These are phyloP conservation scores for Cordyceps tenuipes DNA, from an alignment of 2,329 filamentous ascomycete genomes.

Conservation along the genomic window DNA sequence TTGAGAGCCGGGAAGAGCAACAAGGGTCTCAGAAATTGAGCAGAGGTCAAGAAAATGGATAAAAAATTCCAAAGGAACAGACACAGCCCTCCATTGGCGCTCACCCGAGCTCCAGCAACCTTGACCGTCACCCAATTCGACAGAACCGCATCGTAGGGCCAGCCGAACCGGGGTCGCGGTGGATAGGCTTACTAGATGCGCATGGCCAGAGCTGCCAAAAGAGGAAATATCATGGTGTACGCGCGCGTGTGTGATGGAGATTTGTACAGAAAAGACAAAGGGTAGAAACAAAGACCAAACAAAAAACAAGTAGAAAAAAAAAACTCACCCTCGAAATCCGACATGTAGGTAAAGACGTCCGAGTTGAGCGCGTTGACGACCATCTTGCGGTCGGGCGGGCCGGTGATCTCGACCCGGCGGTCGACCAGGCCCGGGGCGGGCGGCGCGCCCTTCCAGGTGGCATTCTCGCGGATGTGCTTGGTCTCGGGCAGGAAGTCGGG, in stretches of 20 bases:
- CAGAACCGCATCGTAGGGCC: constrained; percentile 10
- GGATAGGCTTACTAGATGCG: constrained; percentile 9
- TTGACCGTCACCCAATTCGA: neutral
- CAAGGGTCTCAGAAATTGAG: neutral
- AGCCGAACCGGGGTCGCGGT: constrained; percentile 4
- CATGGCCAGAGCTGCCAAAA: constrained; percentile 8
- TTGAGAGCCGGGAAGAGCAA: neutral
- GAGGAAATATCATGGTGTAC: constrained; percentile 3
- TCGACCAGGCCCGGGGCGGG: constrained; percentile 90
- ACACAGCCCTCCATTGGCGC: neutral
- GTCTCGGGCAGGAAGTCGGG: constrained; percentile 96
- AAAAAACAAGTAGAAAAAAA: neutral
- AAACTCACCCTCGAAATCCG: constrained; percentile 83
- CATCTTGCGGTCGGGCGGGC: constrained; percentile 97
- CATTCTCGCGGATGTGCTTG: constrained; percentile 86
- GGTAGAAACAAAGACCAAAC: neutral
- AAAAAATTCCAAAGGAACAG: neutral
- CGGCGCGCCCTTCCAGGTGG: constrained; percentile 84
- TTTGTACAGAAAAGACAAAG: neutral
- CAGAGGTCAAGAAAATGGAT: neutral
- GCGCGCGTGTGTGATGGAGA: neutral
- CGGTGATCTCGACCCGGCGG: constrained; percentile 92
- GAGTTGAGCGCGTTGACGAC: constrained; percentile 95
- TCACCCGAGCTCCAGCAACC: neutral
- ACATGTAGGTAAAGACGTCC: constrained; percentile 98